Conservation (phyloP, 208 protist species). For the Crithidia expoeki region DNA sequence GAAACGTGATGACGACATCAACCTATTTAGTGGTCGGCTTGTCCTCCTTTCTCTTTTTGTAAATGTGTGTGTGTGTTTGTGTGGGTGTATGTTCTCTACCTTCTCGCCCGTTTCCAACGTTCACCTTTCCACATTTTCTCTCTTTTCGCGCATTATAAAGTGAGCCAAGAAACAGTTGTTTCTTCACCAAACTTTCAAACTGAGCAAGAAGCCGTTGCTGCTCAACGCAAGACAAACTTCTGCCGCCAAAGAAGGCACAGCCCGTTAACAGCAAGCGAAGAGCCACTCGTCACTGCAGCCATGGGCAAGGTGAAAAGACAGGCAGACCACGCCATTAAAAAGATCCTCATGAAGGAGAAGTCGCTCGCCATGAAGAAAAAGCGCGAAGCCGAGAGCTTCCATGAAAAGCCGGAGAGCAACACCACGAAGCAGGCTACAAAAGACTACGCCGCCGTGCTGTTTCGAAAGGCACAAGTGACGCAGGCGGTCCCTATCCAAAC, state of each 20-base stretch:
- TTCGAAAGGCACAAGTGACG: conserved; percentile 68
- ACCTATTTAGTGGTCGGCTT: no score
- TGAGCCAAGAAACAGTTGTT: no score
- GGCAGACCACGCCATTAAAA: conserved; percentile 85
- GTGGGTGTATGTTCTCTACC: no score
- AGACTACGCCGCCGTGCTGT: conserved; percentile 73
- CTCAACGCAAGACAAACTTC: not conserved
- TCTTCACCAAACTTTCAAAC: not conserved
- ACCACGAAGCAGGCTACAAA: conserved; percentile 51
- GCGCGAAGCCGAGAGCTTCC: conserved; percentile 81
- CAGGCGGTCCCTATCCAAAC: conserved; percentile 59
- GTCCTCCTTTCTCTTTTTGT: no score
- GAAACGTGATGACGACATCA: no score
- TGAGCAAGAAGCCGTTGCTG: not conserved
- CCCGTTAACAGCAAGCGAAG: not conserved
- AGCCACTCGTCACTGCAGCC: not conserved
- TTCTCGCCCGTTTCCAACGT: no score
- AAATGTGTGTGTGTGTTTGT: no score
- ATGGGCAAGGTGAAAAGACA: conserved; percentile 85
- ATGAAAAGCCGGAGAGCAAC: conserved; percentile 41
- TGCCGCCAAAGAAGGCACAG: no score
- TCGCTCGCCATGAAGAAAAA: conserved; percentile 84
- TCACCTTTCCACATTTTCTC: conserved; percentile 5
- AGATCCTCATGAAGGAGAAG: conserved; percentile 93
- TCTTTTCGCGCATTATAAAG: conserved; percentile 4